These are phyloP conservation scores for Starmera stellimalicola DNA, from an alignment of 1,139 yeast genomes.

Conservation along the genomic window DNA sequence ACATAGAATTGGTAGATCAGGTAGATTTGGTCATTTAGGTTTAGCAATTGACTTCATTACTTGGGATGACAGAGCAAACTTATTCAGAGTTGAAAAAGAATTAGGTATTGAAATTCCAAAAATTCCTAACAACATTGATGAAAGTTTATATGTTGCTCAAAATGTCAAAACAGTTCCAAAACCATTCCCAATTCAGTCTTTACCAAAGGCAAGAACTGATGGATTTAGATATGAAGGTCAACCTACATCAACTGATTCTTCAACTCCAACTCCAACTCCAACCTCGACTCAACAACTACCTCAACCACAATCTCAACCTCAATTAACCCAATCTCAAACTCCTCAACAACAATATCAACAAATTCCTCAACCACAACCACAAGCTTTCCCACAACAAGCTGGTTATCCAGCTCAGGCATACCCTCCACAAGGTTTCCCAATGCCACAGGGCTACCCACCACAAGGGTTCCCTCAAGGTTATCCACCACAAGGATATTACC, in stretches of 20 bases:
- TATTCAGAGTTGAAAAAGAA: constrained; percentile 94
- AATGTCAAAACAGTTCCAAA: constrained; percentile 70
- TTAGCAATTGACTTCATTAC: constrained; percentile 92
- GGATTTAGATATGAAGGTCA: constrained; percentile 44
- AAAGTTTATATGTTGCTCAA: constrained; percentile 80
- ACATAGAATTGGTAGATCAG: constrained; percentile 98
- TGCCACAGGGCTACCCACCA: constrained; percentile 8
- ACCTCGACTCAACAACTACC: constrained; percentile 12
- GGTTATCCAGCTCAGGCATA: constrained; percentile 7
- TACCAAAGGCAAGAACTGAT: constrained; percentile 26
- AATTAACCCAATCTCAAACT: constrained; percentile 2
- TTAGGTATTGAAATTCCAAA: constrained; percentile 96
- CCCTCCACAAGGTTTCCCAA: constrained; percentile 5
- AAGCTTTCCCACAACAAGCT: constrained; percentile 13
- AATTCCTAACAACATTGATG: constrained; percentile 86
- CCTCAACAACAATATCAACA: constrained; percentile 12
- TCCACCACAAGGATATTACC: constrained; percentile 9
- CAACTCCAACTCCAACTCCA: constrained; percentile 15
- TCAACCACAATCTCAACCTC: constrained; percentile 15
- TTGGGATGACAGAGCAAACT: constrained; percentile 92
- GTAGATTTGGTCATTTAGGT: constrained; percentile 98
- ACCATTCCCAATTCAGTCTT: constrained; percentile 63
- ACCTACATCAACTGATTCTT: constrained; percentile 24
- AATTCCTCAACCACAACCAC: constrained; percentile 17
- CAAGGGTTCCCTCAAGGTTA: constrained; percentile 11